phyloP scores from a whole-genome alignment of 305 asterid species.

The Solanum hybrid region DNA sequence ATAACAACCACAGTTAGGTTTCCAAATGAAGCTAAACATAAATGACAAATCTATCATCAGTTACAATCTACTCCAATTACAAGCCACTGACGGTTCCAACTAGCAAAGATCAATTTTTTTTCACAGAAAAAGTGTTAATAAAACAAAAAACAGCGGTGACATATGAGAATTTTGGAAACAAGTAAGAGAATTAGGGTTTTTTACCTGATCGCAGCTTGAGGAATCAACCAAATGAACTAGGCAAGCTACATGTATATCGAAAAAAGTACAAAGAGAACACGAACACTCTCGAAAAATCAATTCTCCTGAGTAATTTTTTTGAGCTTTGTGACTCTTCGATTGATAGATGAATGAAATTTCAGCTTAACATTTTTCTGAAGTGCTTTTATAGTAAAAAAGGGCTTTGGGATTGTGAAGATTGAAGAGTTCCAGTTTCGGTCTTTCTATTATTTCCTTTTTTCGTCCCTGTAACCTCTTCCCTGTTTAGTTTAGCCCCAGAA shows the following conservation, averaged over 20 bases:
- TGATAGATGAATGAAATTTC: background rate
- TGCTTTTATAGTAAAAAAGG: background rate
- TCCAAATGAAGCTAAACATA: background rate
- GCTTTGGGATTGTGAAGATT: background rate
- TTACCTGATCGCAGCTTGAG: background rate
- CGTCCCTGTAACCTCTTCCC: background rate
- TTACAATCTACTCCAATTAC: background rate
- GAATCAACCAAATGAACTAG: background rate
- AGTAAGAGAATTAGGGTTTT: background rate
- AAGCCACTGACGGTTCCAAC: background rate
- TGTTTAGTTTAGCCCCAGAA: background rate
- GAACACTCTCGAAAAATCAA: background rate
- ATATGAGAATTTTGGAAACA: background rate
- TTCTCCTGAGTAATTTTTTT: background rate
- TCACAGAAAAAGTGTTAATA: background rate
- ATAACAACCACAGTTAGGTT: background rate
- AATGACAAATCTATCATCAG: background rate
- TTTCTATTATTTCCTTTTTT: background rate
- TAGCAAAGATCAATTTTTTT: background rate
- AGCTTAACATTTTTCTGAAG: background rate
- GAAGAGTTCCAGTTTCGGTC: background rate
- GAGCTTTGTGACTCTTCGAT: background rate
- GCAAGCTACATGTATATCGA: background rate
- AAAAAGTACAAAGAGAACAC: background rate
- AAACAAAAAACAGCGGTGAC: background rate